Conservation (phyloP, 257 asterid genomes). For the Fraxinus pennsylvanica region DNA sequence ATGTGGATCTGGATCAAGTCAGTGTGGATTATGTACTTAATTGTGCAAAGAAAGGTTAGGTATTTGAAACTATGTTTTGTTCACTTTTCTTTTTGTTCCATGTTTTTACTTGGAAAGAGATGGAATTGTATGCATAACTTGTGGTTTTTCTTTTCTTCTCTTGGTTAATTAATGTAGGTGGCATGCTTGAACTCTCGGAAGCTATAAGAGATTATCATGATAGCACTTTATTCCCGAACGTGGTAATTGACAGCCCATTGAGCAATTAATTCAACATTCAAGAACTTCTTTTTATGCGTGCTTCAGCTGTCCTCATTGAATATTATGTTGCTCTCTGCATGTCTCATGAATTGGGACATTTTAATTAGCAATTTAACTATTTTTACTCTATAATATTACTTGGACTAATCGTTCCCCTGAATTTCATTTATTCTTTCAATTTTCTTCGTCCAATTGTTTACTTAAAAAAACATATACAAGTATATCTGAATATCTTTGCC, state of each 20-base stretch:
- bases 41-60: constrained; percentile 86
- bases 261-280: constrained; percentile 20
- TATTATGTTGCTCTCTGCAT: neutral
- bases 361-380: neutral
- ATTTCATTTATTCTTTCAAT: constrained; percentile 10
- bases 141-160: constrained; percentile 18
- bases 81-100: neutral
- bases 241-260: constrained; percentile 55
- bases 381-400: neutral
- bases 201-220: constrained; percentile 95
- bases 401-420: constrained; percentile 1
- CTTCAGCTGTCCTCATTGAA: neutral
- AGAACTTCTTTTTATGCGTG: neutral
- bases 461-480: neutral
- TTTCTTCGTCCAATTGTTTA: constrained; percentile 16
- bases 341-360: neutral
- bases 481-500: constrained; percentile 3
- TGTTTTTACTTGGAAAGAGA: constrained; percentile 4
- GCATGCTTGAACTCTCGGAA: constrained; percentile 87
- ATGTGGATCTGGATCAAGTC: constrained; percentile 98
- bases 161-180: constrained; percentile 50
- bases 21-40: constrained; percentile 85
- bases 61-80: constrained; percentile 15
- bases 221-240: constrained; percentile 70
- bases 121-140: constrained; percentile 12